Evolutionary conservation across 805 yeast genomes (phyloP), one percentile per base, ranked within the genome.

Genomic region (Candida sphagnicola): DNA sequence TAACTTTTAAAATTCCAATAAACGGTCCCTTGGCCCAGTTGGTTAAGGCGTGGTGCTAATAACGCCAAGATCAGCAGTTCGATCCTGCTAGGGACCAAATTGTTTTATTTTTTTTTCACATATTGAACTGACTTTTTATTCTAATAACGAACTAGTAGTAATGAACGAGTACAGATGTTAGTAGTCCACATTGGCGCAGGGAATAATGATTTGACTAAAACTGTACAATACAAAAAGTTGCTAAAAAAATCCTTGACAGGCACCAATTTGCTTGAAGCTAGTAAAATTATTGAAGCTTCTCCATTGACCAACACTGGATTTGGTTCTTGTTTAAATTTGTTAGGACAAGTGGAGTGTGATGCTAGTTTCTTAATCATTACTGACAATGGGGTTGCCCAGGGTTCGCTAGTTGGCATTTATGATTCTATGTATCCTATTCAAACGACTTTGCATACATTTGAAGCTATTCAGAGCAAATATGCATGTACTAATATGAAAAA

Each of bases 1-100:
- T 21, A 21, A 21, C 10, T 6, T 21, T 21, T 21, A 6, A 6
- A 21, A 6, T 21, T 21, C 24, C 32, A 11, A 16, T 21, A 71
- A 67, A 72, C 21, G 72, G 72, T 66, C 74, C 72, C 74, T 67
- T 67, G 72, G 74, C 74, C 74, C 67, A 67, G 74, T 67, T 67
- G 72, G 74, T 68, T 66, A 67, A 62, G 72, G 73, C 72, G 72
- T 55, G 72, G 74, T 67, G 74, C 72, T 67, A 67, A 68, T 67
- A 67, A 67, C 72, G 72, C 74, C 73, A 54, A 69, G 86, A 79
- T 80, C 86, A 78, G 84, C 86, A 77, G 86, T 80, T 80, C 86
- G 86, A 80, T 78, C 86, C 86, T 77, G 86, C 84, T 78, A 79
- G 84, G 84, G 84, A 80, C 78, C 86, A 80, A n/a, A n/a, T n/a